Percentiles rank a stretch among this genome's conserved stretches.
Evolutionary conservation across 2,329 filamentous ascomycete species (phyloP).

Genomic region (Colletotrichum karsti): DNA sequence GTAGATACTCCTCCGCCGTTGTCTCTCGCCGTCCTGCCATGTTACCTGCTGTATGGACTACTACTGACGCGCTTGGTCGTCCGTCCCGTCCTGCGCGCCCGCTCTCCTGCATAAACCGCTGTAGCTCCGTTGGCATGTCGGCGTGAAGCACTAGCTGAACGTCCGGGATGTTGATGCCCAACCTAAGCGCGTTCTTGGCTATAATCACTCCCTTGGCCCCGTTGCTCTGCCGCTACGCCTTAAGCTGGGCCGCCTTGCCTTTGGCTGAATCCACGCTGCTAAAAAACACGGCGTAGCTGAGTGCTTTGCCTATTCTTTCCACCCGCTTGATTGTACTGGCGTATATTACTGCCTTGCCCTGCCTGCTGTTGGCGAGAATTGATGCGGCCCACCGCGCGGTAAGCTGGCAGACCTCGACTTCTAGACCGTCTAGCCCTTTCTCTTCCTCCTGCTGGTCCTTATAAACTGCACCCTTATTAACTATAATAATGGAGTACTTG

Average conservation of each 20-base stretch:
- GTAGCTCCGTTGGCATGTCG: not conserved
- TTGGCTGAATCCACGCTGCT: not conserved
- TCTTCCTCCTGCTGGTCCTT: no score
- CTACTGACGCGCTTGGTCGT: not conserved
- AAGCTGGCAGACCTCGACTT: no score
- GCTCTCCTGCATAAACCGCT: not conserved
- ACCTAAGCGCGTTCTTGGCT: not conserved
- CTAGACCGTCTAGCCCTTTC: not conserved
- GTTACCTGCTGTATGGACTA: not conserved
- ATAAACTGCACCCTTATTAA: rapidly evolving
- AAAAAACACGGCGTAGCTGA: not conserved
- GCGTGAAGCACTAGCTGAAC: not conserved
- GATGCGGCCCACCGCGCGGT: no score
- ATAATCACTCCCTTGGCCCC: not conserved
- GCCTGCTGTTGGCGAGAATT: not conserved
- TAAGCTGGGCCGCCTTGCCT: not conserved
- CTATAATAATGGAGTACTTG: not conserved
- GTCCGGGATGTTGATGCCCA: not conserved
- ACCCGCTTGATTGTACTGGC: not conserved
- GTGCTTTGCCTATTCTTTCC: not conserved
- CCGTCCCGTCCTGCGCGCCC: not conserved
- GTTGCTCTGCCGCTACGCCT: not conserved
- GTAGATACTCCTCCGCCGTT: not conserved
- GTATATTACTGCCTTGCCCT: not conserved
- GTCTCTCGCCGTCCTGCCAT: no score